phyloP scores from a whole-genome alignment of 2,329 filamentous ascomycete species.

The Talaromyces sp. region DNA sequence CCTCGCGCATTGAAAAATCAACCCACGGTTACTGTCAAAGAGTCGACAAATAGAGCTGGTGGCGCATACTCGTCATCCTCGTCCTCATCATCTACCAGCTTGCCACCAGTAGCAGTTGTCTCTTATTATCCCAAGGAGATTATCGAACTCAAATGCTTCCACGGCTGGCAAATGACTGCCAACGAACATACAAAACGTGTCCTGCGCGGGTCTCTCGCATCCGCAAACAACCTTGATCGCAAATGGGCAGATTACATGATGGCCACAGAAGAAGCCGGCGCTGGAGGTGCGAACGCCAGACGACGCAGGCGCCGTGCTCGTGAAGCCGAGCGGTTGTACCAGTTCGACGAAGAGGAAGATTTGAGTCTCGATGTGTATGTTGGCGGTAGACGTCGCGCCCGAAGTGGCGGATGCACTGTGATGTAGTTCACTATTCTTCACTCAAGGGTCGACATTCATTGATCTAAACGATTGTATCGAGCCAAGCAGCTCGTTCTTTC shows the following conservation, averaged over 20 bases:
- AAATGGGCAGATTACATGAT: slow-evolving; percentile 97
- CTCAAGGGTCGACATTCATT: background rate
- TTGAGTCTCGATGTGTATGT: slow-evolving; percentile 44
- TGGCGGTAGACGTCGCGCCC: slow-evolving; percentile 58
- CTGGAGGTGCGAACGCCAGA: slow-evolving; percentile 57
- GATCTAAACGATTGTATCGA: background rate
- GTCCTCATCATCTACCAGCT: slow-evolving; percentile 18
- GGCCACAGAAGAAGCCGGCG: slow-evolving; percentile 77
- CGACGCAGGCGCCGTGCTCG: slow-evolving; percentile 72
- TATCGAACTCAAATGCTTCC: slow-evolving; percentile 87
- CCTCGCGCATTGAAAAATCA: slow-evolving; percentile 47
- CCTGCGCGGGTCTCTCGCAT: slow-evolving; percentile 67
- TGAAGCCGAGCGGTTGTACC: slow-evolving; percentile 76
- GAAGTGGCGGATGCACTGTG: slow-evolving; percentile 61
- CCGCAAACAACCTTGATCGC: slow-evolving; percentile 75
- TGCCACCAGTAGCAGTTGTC: background rate
- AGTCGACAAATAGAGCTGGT: slow-evolving; percentile 23
- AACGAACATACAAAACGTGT: slow-evolving; percentile 90
- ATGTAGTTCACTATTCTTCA: slow-evolving; percentile 44
- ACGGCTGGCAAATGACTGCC: slow-evolving; percentile 91
- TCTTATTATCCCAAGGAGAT: slow-evolving; percentile 67
- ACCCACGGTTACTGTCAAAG: slow-evolving; percentile 34
- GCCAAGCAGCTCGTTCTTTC: background rate
- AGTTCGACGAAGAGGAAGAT: slow-evolving; percentile 70
- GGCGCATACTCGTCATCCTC: slow-evolving; percentile 23